phyloP scores from a whole-genome alignment of 164 flowering plant genomes.

The Amborella trichopoda region DNA sequence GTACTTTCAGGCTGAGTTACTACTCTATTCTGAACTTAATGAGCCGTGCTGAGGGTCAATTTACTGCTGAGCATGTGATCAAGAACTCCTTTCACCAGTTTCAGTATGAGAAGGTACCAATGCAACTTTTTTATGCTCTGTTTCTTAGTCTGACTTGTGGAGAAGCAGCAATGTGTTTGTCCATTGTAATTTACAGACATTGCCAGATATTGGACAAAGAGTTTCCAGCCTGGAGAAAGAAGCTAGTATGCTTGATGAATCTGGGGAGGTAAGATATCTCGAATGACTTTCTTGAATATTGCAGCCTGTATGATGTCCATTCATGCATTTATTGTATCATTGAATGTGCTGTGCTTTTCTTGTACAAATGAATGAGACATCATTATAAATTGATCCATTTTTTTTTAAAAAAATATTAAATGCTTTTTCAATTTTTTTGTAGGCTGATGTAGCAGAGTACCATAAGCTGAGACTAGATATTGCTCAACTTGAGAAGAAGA shows the following conservation, averaged over 20 bases:
- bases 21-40: conserved; percentile 85
- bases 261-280: conserved; percentile 75
- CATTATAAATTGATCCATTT: too few relatives aligned
- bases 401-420: too few relatives aligned
- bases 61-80: conserved; percentile 97
- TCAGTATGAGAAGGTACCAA: conserved; percentile 89
- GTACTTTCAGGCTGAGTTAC: conserved; percentile 96
- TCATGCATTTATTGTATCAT: too few relatives aligned
- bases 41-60: conserved; percentile 99
- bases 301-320: too few relatives aligned
- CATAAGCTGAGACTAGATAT: conserved; percentile 72
- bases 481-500: conserved; percentile 72
- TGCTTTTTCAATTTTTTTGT: too few relatives aligned
- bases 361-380: too few relatives aligned
- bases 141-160: not conserved
- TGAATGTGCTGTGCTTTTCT: too few relatives aligned
- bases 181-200: conserved; percentile 42
- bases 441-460: conserved; percentile 88
- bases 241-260: conserved; percentile 79
- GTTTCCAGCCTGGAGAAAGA: conserved; percentile 75
- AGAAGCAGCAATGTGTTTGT: not conserved
- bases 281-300: too few relatives aligned
- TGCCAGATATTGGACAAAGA: conserved; percentile 78
- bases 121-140: not conserved
- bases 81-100: conserved; percentile 94